Evolutionary conservation across 2,329 filamentous ascomycete species (phyloP).

Genomic region (Dactylellina parvicollis): DNA sequence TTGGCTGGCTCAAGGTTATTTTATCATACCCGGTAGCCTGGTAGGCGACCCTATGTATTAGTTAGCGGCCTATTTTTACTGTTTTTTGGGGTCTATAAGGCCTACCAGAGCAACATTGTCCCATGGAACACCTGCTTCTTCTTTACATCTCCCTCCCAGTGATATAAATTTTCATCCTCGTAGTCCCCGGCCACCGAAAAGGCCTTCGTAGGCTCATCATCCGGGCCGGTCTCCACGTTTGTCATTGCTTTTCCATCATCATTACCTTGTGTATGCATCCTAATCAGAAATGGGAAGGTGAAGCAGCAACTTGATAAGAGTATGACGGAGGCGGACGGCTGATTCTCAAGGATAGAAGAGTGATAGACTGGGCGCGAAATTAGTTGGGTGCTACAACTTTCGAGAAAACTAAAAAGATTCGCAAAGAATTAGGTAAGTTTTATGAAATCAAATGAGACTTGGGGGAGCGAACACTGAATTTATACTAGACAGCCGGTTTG

Average conservation of each 20-base stretch:
- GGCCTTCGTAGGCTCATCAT: constrained; percentile 23
- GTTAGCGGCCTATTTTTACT: background rate
- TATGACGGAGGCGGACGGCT: no score
- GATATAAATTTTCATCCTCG: constrained; percentile 29
- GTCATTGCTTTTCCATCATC: constrained; percentile 53
- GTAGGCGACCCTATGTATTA: constrained; percentile 38
- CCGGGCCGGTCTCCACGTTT: constrained; percentile 44
- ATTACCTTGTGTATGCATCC: constrained; percentile 51
- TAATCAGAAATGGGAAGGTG: constrained; percentile 22
- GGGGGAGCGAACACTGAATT: background rate
- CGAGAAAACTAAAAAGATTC: background rate
- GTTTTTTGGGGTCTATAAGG: background rate
- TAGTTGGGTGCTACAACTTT: no score
- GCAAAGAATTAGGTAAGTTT: constrained; percentile 33
- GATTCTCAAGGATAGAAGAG: no score
- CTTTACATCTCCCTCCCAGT: constrained; percentile 42
- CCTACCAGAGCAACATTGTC: constrained; percentile 49
- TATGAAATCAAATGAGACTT: constrained; percentile 17
- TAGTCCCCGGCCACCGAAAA: constrained; percentile 40
- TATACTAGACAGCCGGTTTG: constrained; percentile 19
- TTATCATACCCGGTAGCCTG: constrained; percentile 44
- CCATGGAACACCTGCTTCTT: constrained; percentile 51
- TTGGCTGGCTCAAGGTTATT: no score
- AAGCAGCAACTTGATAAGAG: constrained; percentile 29
- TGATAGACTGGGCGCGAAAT: no score